A percentile compares a stretch with the other conserved stretches of the same genome.
phyloP scores from a whole-genome alignment of 306 rosid species.

The Gastrolobium villosum region DNA sequence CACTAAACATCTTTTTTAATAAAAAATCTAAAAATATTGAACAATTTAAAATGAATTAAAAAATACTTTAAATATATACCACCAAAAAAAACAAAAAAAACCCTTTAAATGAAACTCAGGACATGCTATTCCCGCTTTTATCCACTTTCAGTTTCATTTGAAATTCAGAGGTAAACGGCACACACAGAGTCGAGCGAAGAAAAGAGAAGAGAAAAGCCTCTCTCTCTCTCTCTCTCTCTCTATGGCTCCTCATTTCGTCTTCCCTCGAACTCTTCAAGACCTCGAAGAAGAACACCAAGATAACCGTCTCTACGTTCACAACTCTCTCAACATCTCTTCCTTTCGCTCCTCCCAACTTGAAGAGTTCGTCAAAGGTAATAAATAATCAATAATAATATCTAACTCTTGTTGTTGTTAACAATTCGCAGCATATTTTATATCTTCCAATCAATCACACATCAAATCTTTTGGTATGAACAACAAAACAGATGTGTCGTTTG shows the following conservation, averaged over 20 bases:
- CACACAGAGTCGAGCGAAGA: background rate
- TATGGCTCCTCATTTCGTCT: slow-evolving; percentile 84
- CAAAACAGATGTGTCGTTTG: slow-evolving; percentile 78
- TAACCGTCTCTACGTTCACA: slow-evolving; percentile 66
- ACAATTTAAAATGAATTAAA: too few relatives aligned
- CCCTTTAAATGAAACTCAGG: too few relatives aligned
- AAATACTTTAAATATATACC: too few relatives aligned
- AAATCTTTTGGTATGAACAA: background rate
- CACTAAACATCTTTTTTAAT: too few relatives aligned
- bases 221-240: slow-evolving; percentile 34
- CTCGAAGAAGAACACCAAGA: slow-evolving; percentile 75
- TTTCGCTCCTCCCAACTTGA: slow-evolving; percentile 74
- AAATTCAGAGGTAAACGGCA: slow-evolving; percentile 24
- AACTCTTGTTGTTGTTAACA: too few relatives aligned
- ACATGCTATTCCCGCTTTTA: slow-evolving; percentile 33
- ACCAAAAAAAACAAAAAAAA: too few relatives aligned
- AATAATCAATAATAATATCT: too few relatives aligned
- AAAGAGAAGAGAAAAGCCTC: slow-evolving; percentile 31
- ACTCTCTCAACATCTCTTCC: slow-evolving; percentile 58
- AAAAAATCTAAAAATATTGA: too few relatives aligned
- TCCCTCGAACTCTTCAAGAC: slow-evolving; percentile 71
- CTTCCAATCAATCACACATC: background rate
- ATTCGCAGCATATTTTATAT: too few relatives aligned
- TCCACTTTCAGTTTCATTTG: slow-evolving; percentile 28
- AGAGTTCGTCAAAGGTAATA: slow-evolving; percentile 90